phyloP scores from a whole-genome alignment of 108 stramenopile genomes.

The Asterionellopsis glacialis region DNA sequence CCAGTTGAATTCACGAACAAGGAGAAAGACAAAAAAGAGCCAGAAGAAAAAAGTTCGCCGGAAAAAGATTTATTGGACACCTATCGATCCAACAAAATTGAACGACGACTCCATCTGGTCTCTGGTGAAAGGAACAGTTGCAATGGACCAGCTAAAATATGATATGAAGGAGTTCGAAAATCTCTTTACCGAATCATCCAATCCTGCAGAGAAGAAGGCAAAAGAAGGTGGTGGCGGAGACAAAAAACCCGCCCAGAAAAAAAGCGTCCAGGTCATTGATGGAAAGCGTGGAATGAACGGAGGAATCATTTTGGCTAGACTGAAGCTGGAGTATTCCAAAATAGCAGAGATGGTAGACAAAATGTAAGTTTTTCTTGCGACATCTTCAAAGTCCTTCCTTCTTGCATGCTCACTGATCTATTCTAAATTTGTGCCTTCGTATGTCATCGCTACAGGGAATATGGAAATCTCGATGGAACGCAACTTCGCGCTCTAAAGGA shows the following conservation, averaged over 20 bases:
- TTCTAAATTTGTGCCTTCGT: background rate
- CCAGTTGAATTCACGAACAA: slow-evolving; percentile 29
- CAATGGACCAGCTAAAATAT: slow-evolving; percentile 62
- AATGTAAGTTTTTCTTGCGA: slow-evolving; percentile 51
- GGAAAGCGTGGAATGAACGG: slow-evolving; percentile 90
- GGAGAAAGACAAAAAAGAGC: slow-evolving; percentile 20
- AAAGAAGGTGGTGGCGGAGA: slow-evolving; percentile 24
- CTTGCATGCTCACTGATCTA: background rate
- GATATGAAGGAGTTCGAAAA: slow-evolving; percentile 87
- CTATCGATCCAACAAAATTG: slow-evolving; percentile 73
- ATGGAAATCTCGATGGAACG: slow-evolving; percentile 61
- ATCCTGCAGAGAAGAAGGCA: slow-evolving; percentile 64
- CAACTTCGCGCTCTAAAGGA: slow-evolving; percentile 76
- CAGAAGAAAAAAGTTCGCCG: slow-evolving; percentile 67
- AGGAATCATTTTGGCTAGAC: slow-evolving; percentile 78
- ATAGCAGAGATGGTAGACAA: slow-evolving; percentile 63
- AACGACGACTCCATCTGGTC: slow-evolving; percentile 85
- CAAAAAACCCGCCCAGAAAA: slow-evolving; percentile 39
- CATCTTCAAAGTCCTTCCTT: background rate
- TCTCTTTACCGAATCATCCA: slow-evolving; percentile 76
- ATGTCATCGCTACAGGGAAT: slow-evolving; percentile 36
- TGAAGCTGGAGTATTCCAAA: slow-evolving; percentile 62
- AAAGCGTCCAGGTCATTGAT: slow-evolving; percentile 84
- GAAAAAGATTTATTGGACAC: slow-evolving; percentile 91
- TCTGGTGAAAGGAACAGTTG: slow-evolving; percentile 57